Percentiles rank a stretch among this genome's conserved stretches.
These are phyloP conservation scores for Gastrodia elata DNA, from an alignment of 106 monocot genomes.

Conservation along the genomic window DNA sequence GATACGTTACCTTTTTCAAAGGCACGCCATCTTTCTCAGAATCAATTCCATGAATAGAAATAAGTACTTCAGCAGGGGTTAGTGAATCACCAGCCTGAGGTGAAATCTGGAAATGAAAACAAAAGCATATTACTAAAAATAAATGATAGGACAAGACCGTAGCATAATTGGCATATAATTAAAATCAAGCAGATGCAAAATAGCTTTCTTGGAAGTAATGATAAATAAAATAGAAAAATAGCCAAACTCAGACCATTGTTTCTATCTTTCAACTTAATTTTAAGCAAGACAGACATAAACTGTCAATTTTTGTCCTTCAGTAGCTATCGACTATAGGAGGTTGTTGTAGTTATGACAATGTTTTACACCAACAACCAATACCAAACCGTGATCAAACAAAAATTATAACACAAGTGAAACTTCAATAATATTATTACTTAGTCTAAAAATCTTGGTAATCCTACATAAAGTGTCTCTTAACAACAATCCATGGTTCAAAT, in stretches of 20 bases:
- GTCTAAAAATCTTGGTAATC: too few relatives aligned
- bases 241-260: neutral
- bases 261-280: neutral
- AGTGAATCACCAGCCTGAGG: slow-evolving; percentile 41
- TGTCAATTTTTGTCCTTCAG: neutral
- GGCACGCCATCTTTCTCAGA: slow-evolving; percentile 70
- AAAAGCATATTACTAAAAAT: slow-evolving; percentile 1
- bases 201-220: neutral
- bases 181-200: neutral
- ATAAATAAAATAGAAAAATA: neutral
- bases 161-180: neutral
- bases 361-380: neutral
- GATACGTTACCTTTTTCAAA: slow-evolving; percentile 69
- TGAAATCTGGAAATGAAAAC: slow-evolving; percentile 30
- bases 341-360: neutral
- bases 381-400: neutral
- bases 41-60: slow-evolving; percentile 89
- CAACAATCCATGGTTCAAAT: too few relatives aligned
- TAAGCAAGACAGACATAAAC: neutral
- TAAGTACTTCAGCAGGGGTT: slow-evolving; percentile 73
- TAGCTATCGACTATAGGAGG: neutral
- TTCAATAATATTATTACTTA: neutral
- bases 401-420: neutral
- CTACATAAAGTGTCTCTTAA: too few relatives aligned
- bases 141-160: neutral